Evolutionary conservation across 176 grass and related monocot genomes (phyloP).

Genomic region (Aegilops umbellulata): DNA sequence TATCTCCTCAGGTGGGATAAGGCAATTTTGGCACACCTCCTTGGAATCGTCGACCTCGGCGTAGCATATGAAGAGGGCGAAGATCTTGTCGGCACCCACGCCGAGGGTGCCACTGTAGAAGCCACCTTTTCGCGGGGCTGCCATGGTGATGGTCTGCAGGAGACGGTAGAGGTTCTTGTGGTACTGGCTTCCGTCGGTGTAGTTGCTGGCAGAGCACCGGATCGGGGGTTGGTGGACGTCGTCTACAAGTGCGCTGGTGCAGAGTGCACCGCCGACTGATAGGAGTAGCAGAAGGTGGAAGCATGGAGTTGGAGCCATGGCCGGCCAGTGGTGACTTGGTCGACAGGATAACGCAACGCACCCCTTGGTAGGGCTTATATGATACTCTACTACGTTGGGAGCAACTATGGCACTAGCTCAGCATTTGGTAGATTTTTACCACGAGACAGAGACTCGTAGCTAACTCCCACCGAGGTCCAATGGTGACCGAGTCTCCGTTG

Average conservation of each 20-base stretch:
- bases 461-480: neutral
- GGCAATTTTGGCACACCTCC: neutral
- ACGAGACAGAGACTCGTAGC: neutral
- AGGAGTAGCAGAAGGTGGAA: neutral
- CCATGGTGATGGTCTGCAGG: neutral
- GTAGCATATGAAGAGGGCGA: conserved; percentile 36
- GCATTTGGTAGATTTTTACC: neutral
- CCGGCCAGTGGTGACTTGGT: neutral
- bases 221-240: neutral
- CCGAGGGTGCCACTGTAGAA: neutral
- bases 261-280: no score
- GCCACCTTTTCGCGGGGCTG: neutral
- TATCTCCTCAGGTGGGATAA: neutral
- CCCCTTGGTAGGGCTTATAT: neutral
- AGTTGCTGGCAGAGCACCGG: conserved; percentile 7
- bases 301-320: neutral
- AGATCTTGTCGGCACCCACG: neutral
- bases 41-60: neutral
- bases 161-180: conserved; percentile 32
- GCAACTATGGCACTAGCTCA: neutral
- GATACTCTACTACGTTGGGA: neutral
- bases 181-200: conserved; percentile 22
- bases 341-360: neutral
- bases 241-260: neutral
- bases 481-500: neutral